Evolutionary conservation across 2,329 filamentous ascomycete genomes (phyloP).

Genomic region (Microsporum ferrugineum): DNA sequence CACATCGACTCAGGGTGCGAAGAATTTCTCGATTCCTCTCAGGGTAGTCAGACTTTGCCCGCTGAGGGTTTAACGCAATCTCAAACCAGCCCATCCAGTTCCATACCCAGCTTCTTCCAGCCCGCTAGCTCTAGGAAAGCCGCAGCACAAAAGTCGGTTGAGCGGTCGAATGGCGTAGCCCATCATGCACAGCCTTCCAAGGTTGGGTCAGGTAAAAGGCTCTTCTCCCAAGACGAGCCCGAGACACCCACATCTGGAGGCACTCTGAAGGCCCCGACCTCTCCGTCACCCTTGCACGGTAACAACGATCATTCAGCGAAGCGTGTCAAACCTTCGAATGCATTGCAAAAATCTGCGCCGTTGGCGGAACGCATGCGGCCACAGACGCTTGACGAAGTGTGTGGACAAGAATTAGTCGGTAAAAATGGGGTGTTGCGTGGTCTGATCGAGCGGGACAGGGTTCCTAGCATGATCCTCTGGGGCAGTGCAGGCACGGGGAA

Average conservation of each 20-base stretch:
- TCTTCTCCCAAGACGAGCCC: not conserved
- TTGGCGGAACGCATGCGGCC: constrained; percentile 92
- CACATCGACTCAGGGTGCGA: constrained; percentile 81
- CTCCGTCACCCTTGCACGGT: not conserved
- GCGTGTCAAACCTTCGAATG: constrained; percentile 49
- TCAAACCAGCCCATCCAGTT: constrained; percentile 37
- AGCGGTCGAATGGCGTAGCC: not conserved
- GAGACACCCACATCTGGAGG: not conserved
- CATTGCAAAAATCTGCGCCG: constrained; percentile 60
- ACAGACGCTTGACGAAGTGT: constrained; percentile 69
- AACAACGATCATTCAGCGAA: constrained; percentile 37
- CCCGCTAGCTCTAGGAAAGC: constrained; percentile 8
- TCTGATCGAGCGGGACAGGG: constrained; percentile 71
- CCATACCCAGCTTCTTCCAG: constrained; percentile 15
- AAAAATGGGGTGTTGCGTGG: constrained; percentile 70
- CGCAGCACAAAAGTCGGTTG: not conserved
- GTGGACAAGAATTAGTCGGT: constrained; percentile 83
- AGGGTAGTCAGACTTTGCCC: constrained; percentile 19
- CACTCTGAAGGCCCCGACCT: not conserved
- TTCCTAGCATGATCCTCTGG: constrained; percentile 93
- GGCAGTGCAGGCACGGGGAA: constrained; percentile 40
- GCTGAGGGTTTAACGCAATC: constrained; percentile 25
- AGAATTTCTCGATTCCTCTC: constrained; percentile 46
- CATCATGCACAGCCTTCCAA: not conserved
- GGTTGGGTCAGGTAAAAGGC: not conserved